A percentile compares a stretch with the other conserved stretches of the same genome.
phyloP scores from a whole-genome alignment of 176 grass and related monocot genomes.

The Oryza meyeriana region DNA sequence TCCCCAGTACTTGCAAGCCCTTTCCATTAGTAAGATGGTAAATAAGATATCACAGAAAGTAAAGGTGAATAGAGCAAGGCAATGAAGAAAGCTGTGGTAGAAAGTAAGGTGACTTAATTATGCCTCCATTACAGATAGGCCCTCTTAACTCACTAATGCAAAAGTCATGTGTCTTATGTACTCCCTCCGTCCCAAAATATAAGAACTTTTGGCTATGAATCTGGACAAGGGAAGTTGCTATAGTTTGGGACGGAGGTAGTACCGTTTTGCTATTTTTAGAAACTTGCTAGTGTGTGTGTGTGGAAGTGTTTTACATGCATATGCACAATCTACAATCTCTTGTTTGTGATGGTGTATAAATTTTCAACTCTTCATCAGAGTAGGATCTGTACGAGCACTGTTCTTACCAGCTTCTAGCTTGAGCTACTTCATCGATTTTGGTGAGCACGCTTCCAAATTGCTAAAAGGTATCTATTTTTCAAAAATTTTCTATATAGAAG shows the following conservation, averaged over 20 bases:
- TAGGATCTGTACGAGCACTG: constrained; percentile 12
- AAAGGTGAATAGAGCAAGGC: background rate
- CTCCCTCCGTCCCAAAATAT: too few relatives aligned
- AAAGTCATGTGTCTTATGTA: background rate
- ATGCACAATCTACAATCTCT: background rate
- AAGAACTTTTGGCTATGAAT: too few relatives aligned
- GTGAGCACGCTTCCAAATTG: too few relatives aligned
- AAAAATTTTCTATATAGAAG: too few relatives aligned
- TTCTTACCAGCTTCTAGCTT: too few relatives aligned
- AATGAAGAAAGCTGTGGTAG: constrained; percentile 1
- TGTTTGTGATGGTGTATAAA: background rate
- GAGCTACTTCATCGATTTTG: too few relatives aligned
- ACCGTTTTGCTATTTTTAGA: background rate
- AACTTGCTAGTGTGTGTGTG: background rate
- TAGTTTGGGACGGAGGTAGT: too few relatives aligned
- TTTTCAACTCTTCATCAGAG: background rate
- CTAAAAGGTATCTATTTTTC: too few relatives aligned
- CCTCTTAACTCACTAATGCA: background rate
- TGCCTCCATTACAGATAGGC: background rate
- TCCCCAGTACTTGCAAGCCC: constrained; percentile 72
- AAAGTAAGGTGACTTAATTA: constrained; percentile 1
- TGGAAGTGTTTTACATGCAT: background rate
- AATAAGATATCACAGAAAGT: background rate
- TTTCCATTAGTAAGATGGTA: constrained; percentile 26
- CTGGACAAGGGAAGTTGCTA: too few relatives aligned